phyloP scores from a whole-genome alignment of 2,329 filamentous ascomycete genomes.

The Fusarium duplospermum region DNA sequence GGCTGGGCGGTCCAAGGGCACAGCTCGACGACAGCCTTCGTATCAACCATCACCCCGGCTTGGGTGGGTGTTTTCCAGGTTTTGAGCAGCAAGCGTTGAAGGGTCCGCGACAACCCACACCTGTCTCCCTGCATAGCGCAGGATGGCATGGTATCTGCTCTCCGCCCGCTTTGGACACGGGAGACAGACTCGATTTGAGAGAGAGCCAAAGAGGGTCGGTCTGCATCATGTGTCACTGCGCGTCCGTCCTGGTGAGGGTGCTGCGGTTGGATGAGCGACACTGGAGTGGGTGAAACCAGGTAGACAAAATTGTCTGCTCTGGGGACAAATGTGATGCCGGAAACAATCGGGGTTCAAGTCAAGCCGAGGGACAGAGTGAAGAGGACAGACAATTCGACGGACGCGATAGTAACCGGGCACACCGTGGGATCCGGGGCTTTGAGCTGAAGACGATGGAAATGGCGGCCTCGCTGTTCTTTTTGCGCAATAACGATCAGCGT shows the following conservation, averaged over 20 bases:
- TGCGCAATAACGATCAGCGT: conserved; percentile 34
- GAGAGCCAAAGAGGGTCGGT: not conserved
- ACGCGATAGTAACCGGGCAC: not conserved
- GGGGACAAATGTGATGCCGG: not conserved
- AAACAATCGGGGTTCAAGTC: conserved; percentile 8
- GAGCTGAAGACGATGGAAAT: conserved; percentile 15
- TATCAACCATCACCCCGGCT: conserved; percentile 7
- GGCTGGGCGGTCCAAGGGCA: not conserved
- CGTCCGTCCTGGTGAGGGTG: not conserved
- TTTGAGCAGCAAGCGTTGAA: conserved; percentile 7
- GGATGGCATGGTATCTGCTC: conserved; percentile 20
- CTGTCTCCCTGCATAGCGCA: conserved; percentile 39
- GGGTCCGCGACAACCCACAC: conserved; percentile 21
- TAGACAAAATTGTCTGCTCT: not conserved
- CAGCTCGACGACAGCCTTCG: conserved; percentile 3
- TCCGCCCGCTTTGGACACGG: conserved; percentile 12
- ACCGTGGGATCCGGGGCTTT: conserved; percentile 7
- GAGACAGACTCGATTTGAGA: conserved; percentile 3
- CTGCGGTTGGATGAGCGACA: not conserved
- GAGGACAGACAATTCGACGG: not conserved
- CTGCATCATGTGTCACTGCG: conserved; percentile 2
- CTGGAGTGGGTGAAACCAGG: not conserved
- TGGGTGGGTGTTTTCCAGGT: conserved; percentile 4
- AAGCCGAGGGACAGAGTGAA: not conserved
- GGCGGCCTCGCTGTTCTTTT: conserved; percentile 13